Conservation (phyloP, 768 basidiomycete species). For the Boletus barrowsii region DNA sequence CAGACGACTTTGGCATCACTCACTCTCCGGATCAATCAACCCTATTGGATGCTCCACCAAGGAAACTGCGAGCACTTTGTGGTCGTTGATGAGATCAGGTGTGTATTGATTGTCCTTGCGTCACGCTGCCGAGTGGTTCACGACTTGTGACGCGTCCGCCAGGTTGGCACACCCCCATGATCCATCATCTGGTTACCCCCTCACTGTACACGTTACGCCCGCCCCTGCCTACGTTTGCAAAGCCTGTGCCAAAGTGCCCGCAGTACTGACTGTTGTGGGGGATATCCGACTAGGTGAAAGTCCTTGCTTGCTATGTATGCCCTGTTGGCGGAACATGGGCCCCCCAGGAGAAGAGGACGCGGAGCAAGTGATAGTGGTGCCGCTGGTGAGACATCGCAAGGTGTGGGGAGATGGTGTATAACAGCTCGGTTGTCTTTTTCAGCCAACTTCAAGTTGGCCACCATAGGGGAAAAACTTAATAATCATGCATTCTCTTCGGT, state of each 20-base stretch:
- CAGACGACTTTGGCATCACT: conserved; percentile 54
- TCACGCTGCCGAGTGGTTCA: background rate
- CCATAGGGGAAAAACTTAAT: too few species aligned
- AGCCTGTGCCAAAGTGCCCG: conserved; percentile 68
- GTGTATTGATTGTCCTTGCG: background rate
- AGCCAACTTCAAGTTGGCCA: too few species aligned
- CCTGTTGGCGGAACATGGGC: conserved; percentile 76
- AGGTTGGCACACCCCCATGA: conserved; percentile 64
- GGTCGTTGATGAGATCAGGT: conserved; percentile 73
- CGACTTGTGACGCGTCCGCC: conserved; percentile 4
- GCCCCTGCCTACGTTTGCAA: conserved; percentile 61
- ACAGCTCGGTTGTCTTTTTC: too few species aligned
- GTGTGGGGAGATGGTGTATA: conserved; percentile 17
- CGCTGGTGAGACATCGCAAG: conserved; percentile 45
- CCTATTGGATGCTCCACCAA: conserved; percentile 79
- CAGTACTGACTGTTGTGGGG: conserved; percentile 61
- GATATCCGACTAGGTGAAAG: conserved; percentile 77
- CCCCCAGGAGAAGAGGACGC: conserved; percentile 39
- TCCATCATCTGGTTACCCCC: conserved; percentile 55
- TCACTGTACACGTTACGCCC: conserved; percentile 65
- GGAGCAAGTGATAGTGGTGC: conserved; percentile 45
- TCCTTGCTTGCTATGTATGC: conserved; percentile 68
- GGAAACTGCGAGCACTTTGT: conserved; percentile 84
- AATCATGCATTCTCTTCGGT: too few species aligned
- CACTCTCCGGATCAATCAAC: conserved; percentile 61